A percentile compares a stretch with the other conserved stretches of the same genome.
phyloP scores from a whole-genome alignment of 805 yeast species.

The Zygotorulaspora danielsina region DNA sequence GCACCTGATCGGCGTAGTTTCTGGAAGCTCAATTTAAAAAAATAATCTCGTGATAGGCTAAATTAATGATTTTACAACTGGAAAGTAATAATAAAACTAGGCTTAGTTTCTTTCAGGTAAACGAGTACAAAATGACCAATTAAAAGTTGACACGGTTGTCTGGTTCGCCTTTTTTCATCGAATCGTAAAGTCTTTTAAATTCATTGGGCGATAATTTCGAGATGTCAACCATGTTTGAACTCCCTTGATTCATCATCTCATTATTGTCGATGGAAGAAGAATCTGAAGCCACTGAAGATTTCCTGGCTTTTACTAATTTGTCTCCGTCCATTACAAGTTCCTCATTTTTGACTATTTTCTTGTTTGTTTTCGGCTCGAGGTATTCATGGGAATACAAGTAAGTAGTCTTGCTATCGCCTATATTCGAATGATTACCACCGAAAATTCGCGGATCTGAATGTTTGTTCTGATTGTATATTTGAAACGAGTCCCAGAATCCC shows the following conservation, averaged over 20 bases:
- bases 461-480: constrained; percentile 32
- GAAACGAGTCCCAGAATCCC: constrained; percentile 33
- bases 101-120: too few species aligned
- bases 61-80: too few species aligned
- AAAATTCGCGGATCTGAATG: constrained; percentile 24
- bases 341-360: constrained; percentile 1
- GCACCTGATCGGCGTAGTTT: too few species aligned
- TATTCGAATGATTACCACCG: constrained; percentile 22
- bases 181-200: constrained; percentile 22
- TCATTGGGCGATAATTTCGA: constrained; percentile 24
- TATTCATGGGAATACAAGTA: constrained; percentile 25
- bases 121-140: too few species aligned
- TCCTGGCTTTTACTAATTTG: constrained; percentile 6
- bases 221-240: constrained; percentile 19
- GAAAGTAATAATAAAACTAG: too few species aligned
- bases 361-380: constrained; percentile 11
- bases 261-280: constrained; percentile 3
- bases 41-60: too few species aligned
- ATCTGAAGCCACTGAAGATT: constrained; percentile 10
- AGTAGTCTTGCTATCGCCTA: constrained; percentile 21
- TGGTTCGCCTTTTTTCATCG: constrained; percentile 27
- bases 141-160: constrained; percentile 27
- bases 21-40: too few species aligned
- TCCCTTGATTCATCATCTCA: constrained; percentile 4
- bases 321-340: constrained; percentile 1